Conservation (phyloP, 1,284 basidiomycete genomes). For the Ceratobasidium papillatum region DNA sequence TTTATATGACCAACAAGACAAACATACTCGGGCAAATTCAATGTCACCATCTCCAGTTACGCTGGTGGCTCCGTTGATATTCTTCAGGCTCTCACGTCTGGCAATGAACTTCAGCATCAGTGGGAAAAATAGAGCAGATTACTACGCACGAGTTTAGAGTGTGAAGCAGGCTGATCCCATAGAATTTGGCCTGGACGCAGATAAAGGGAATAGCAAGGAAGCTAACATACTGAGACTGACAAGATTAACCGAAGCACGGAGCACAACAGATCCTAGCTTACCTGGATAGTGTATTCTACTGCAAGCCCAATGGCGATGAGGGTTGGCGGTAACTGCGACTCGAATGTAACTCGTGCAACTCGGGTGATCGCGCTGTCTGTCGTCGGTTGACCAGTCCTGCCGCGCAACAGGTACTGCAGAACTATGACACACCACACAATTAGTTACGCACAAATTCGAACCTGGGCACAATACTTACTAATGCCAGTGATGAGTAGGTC, state of each 20-base stretch:
- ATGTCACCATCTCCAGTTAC: constrained; percentile 20
- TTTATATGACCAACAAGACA: not conserved
- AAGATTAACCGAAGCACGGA: not conserved
- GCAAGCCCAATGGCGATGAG: constrained; percentile 20
- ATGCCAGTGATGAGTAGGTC: constrained; percentile 33
- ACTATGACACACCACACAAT: not conserved
- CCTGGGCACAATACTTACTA: not conserved
- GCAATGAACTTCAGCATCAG: not conserved
- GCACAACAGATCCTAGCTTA: not conserved
- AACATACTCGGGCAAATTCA: constrained; percentile 30
- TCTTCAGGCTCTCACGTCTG: constrained; percentile 20
- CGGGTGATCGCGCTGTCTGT: not conserved
- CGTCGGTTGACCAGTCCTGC: not conserved
- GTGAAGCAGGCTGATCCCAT: constrained; percentile 26
- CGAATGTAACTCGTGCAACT: constrained; percentile 23
- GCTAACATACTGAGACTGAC: not conserved
- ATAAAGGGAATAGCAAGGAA: constrained; percentile 24
- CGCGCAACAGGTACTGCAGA: constrained; percentile 2
- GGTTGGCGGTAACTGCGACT: constrained; percentile 22
- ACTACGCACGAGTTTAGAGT: constrained; percentile 11
- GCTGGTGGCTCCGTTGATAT: not conserved
- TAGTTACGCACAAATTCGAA: not conserved
- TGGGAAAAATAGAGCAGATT: not conserved
- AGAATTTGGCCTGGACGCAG: constrained; percentile 34
- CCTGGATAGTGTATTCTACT: constrained; percentile 20